A percentile compares a stretch with the other conserved stretches of the same genome.
phyloP scores from a whole-genome alignment of 2,329 filamentous ascomycete species.

The Phoma sp. region DNA sequence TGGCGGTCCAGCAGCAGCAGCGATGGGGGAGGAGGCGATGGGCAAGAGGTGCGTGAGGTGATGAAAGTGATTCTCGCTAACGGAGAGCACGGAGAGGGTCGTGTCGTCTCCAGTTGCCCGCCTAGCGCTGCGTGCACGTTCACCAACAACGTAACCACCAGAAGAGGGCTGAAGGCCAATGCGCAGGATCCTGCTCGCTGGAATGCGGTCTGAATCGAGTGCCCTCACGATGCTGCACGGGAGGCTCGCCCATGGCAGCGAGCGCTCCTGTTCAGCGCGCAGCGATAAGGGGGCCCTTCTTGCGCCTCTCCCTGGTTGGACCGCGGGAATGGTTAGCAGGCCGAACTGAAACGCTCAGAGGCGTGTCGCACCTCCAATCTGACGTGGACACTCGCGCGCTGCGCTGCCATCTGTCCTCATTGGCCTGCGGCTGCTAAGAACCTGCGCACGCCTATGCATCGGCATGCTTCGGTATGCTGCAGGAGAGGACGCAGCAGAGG shows the following conservation, averaged over 20 bases:
- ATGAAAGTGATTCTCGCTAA: conserved; percentile 17
- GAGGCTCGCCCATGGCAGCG: not conserved
- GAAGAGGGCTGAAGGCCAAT: conserved; percentile 1
- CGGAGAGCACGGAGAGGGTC: conserved; percentile 8
- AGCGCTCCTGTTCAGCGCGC: not conserved
- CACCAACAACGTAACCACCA: conserved; percentile 1
- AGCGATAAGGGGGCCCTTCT: conserved; percentile 18
- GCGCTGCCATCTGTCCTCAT: conserved; percentile 15
- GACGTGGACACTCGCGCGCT: conserved; percentile 35
- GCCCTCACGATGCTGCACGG: not conserved
- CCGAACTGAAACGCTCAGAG: conserved; percentile 39
- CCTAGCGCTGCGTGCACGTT: conserved; percentile 15
- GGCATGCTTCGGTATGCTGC: not conserved
- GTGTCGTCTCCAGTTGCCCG: not conserved
- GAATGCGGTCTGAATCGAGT: not conserved
- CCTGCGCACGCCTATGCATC: too few relatives aligned
- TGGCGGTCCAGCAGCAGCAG: conserved; percentile 26
- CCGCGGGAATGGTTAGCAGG: conserved; percentile 17
- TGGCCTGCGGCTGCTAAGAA: conserved; percentile 11
- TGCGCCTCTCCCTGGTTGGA: conserved; percentile 30
- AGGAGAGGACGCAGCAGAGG: too few relatives aligned
- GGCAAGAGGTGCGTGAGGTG: conserved; percentile 23
- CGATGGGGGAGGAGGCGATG: conserved; percentile 22
- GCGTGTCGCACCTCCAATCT: conserved; percentile 38
- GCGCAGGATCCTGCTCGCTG: not conserved